A percentile compares a stretch with the other conserved stretches of the same genome.
Evolutionary conservation across 2,329 filamentous ascomycete species (phyloP).

Genomic region (Cordyceps pruinosa): DNA sequence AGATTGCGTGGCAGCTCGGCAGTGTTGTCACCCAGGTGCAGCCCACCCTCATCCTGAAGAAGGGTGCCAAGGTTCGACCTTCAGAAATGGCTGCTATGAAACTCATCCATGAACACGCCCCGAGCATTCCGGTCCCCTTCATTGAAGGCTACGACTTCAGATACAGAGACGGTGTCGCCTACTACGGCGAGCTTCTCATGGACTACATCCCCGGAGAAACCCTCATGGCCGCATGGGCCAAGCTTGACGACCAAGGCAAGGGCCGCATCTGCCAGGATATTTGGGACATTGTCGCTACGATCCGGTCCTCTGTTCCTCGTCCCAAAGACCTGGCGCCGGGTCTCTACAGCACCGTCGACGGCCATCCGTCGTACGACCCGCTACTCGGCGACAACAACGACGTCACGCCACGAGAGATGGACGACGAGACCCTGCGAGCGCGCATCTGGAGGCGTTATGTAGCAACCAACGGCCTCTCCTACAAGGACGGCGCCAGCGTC

Average conservation of each 20-base stretch:
- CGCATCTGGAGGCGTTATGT: conserved; percentile 14
- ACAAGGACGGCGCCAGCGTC: conserved; percentile 9
- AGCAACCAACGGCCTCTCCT: conserved; percentile 13
- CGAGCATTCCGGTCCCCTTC: conserved; percentile 8
- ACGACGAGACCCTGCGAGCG: conserved; percentile 13
- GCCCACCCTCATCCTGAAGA: conserved; percentile 12
- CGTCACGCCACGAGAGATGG: conserved; percentile 7
- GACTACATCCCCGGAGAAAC: conserved; percentile 9
- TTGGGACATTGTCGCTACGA: conserved; percentile 12
- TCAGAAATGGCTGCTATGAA: conserved; percentile 13
- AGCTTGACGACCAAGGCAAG: conserved; percentile 12
- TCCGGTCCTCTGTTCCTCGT: conserved; percentile 12
- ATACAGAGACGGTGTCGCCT: conserved; percentile 2
- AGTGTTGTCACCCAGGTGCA: conserved; percentile 8
- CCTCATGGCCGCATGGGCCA: conserved; percentile 9
- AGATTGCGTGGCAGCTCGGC: conserved; percentile 3
- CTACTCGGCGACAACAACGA: conserved; percentile 11
- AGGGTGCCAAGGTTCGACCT: conserved; percentile 14
- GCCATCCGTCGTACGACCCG: conserved; percentile 11
- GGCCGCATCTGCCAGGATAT: conserved; percentile 14
- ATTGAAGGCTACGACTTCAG: conserved; percentile 2
- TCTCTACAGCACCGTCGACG: conserved; percentile 14
- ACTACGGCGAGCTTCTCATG: conserved; percentile 13
- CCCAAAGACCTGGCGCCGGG: conserved; percentile 9
- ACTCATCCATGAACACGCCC: conserved; percentile 10